Evolutionary conservation across 192 early-diverging fungal species (phyloP), one percentile per base, ranked within the genome.

Genomic region (Linnemannia schmuckeri): DNA sequence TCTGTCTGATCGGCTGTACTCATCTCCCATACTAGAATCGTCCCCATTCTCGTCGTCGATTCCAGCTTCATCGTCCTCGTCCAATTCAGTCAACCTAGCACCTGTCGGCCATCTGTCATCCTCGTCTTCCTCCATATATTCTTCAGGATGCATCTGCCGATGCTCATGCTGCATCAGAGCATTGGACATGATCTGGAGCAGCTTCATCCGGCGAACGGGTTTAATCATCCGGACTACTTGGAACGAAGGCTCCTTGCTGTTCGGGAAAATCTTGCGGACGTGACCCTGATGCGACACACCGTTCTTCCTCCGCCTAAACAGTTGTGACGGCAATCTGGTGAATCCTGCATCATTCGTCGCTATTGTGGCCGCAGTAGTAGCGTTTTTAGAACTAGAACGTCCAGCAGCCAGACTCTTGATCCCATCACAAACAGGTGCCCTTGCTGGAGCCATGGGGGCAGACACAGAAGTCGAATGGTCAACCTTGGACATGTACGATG

Each of bases 141-240:
- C 35, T 68, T 77, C 66, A 17, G 52, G 57, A 20, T 49, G 49
- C 8, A 20, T 8, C 6, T 41, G 37, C 0, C 55, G 57, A 3
- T 87, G 49, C 35, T 79, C 79, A 37, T 81, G 75, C 12, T 75
- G 79, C 35, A 78, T 54, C 40, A 87, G 17, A 0, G 85, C 85
- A 27, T 81, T 87, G 41, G 78, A 87, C 79, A 87, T 77, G 80
- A 87, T 81, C 38, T 87, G 85, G n/a, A 87, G 30, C 10, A 87
- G 46, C 54, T 87, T 87, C 33, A 87, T 72, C 10, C 85, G 79
- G 13, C 85, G 69, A 24, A 87, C 85, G 10, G 85, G 85, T 72
- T 87, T 87, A 42, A 87, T 87, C 85, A 87, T 87, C 41, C 85
- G 61, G 54, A 76, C 77, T 1, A 87, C 66, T 18, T 81, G 85